Percentiles rank a stretch among this genome's conserved stretches.
These are phyloP conservation scores for Lathyrus oleraceus DNA, from an alignment of 306 rosid species.

Conservation along the genomic window DNA sequence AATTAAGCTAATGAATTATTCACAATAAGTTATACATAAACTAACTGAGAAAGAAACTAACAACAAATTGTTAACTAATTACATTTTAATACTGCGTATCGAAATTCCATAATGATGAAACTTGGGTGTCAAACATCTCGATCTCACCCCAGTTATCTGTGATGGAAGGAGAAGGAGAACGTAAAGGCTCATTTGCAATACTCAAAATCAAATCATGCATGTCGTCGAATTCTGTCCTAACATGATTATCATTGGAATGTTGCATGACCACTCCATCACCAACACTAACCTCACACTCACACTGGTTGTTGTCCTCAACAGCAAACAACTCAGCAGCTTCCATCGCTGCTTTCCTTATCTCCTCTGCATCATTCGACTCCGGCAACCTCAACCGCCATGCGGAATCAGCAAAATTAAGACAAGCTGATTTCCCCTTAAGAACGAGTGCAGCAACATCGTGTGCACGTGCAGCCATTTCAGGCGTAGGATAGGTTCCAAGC, in stretches of 20 bases:
- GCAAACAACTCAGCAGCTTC: slow-evolving; percentile 52
- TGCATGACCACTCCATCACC: not conserved
- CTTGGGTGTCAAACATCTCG: not conserved
- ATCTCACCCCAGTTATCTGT: not conserved
- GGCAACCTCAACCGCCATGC: slow-evolving; percentile 54
- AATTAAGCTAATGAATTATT: too few relatives aligned
- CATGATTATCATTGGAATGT: not conserved
- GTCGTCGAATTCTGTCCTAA: not conserved
- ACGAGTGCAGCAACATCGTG: slow-evolving; percentile 82
- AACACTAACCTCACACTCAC: too few relatives aligned
- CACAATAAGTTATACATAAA: too few relatives aligned
- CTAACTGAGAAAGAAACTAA: too few relatives aligned
- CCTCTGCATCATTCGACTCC: slow-evolving; percentile 45
- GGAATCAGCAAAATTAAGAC: slow-evolving; percentile 83
- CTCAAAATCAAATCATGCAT: not conserved
- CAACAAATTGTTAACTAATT: too few relatives aligned
- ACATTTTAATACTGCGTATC: too few relatives aligned
- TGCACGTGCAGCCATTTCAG: slow-evolving; percentile 91
- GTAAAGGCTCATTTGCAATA: slow-evolving; percentile 9
- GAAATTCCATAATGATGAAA: not conserved
- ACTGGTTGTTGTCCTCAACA: not conserved
- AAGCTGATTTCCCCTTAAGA: slow-evolving; percentile 56
- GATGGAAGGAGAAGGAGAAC: not conserved
- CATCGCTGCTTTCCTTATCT: slow-evolving; percentile 55
- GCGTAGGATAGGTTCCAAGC: slow-evolving; percentile 79